Evolutionary conservation across 257 asterid genomes (phyloP).

Genomic region (Fraxinus pennsylvanica): DNA sequence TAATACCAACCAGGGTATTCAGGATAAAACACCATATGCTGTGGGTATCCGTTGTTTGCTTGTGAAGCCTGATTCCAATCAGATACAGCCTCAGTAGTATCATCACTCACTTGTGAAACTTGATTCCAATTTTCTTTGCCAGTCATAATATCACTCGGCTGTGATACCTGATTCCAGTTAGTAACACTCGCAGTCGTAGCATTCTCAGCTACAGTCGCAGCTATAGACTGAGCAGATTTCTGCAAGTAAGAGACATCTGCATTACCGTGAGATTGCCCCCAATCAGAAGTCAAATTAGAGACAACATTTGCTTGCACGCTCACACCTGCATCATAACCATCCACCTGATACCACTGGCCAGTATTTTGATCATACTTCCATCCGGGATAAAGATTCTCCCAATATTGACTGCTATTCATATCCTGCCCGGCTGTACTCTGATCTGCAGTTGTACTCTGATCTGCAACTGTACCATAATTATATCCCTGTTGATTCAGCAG

Average conservation of each 20-base stretch:
- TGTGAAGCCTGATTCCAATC: constrained; percentile 55
- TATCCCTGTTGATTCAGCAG: constrained; percentile 41
- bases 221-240: constrained; percentile 57
- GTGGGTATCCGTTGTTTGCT: constrained; percentile 65
- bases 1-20: constrained; percentile 94
- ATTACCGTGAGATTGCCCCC: constrained; percentile 36
- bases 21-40: constrained; percentile 90
- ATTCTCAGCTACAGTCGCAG: constrained; percentile 51
- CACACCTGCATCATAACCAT: constrained; percentile 42
- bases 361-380: constrained; percentile 73
- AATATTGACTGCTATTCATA: constrained; percentile 54
- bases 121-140: constrained; percentile 54
- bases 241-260: constrained; percentile 70
- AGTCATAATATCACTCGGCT: constrained; percentile 36
- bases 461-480: constrained; percentile 38
- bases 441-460: constrained; percentile 45
- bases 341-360: constrained; percentile 89
- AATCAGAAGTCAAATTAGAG: constrained; percentile 35
- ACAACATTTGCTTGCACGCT: constrained; percentile 37
- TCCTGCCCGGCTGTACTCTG: constrained; percentile 48
- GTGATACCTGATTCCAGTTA: constrained; percentile 52
- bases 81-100: constrained; percentile 31
- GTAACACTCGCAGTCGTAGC: constrained; percentile 50
- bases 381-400: constrained; percentile 91
- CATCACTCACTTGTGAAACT: constrained; percentile 43